phyloP scores from a whole-genome alignment of 805 yeast species.

The Priceomyces castillae region DNA sequence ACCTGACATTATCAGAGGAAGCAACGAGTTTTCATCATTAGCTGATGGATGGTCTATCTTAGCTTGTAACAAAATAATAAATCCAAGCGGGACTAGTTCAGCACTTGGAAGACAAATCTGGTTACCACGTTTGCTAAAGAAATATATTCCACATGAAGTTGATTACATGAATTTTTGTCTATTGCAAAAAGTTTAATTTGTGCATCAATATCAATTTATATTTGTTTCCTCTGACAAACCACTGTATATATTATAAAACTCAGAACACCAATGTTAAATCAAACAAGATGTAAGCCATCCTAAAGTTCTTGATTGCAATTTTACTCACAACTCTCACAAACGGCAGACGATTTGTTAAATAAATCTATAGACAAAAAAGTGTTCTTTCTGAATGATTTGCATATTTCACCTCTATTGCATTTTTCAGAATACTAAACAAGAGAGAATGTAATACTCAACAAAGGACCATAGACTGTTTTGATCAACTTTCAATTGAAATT shows the following conservation, averaged over 20 bases:
- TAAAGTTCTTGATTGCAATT: not conserved
- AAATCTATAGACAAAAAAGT: not conserved
- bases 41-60: slow-evolving; percentile 48
- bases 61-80: slow-evolving; percentile 49
- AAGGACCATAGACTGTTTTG: not conserved
- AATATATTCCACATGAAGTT: slow-evolving; percentile 30
- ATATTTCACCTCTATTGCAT: not conserved
- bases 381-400: not conserved
- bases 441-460: not conserved
- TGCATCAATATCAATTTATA: not conserved
- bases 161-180: slow-evolving; percentile 53
- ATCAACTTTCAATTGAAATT: not conserved
- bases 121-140: slow-evolving; percentile 38
- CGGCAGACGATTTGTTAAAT: not conserved
- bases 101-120: slow-evolving; percentile 56
- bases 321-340: not conserved
- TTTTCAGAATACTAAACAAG: not conserved
- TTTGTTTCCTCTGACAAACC: not conserved
- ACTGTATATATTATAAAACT: not conserved
- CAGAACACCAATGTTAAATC: not conserved
- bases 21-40: slow-evolving; percentile 14
- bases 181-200: slow-evolving; percentile 17
- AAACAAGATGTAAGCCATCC: not conserved
- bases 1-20: slow-evolving; percentile 16
- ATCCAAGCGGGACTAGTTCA: slow-evolving; percentile 49